Percentiles rank a stretch among this genome's conserved stretches.
These are phyloP conservation scores for Carex littledalei DNA, from an alignment of 176 grass and related monocot genomes.

Conservation along the genomic window DNA sequence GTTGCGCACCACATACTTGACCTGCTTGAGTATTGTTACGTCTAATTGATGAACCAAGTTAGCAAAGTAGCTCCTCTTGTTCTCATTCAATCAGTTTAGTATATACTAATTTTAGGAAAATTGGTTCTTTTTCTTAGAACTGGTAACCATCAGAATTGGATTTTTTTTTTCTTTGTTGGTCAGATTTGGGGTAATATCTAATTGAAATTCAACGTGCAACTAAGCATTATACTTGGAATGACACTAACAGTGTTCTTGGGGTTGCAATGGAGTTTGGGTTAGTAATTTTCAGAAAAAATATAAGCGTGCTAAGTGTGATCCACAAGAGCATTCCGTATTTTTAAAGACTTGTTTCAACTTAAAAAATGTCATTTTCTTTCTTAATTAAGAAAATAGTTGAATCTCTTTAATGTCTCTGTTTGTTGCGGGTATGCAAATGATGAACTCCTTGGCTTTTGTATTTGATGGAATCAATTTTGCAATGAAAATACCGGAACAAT, in stretches of 20 bases:
- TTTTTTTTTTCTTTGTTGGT: too few relatives aligned
- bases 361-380: conserved; percentile 6
- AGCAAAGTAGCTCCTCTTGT: too few relatives aligned
- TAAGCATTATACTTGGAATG: conserved; percentile 53
- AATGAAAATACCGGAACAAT: too few relatives aligned
- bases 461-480: too few relatives aligned
- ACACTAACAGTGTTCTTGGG: conserved; percentile 48
- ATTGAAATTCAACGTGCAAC: conserved; percentile 34
- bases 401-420: conserved; percentile 31
- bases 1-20: too few relatives aligned
- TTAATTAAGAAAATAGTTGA: background rate
- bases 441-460: too few relatives aligned
- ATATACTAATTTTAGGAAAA: too few relatives aligned
- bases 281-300: conserved; percentile 51
- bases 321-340: conserved; percentile 58
- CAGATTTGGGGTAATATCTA: background rate
- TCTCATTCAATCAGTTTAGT: too few relatives aligned
- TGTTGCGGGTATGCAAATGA: conserved; percentile 27
- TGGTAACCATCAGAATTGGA: too few relatives aligned
- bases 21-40: too few relatives aligned
- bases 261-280: conserved; percentile 49
- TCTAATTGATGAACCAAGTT: too few relatives aligned
- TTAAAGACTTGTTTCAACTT: background rate
- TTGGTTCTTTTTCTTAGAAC: too few relatives aligned
- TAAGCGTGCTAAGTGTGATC: conserved; percentile 46